Evolutionary conservation across 805 yeast species (phyloP), one percentile per base, ranked within the genome.

Genomic region (Metschnikowia reukaufii): DNA sequence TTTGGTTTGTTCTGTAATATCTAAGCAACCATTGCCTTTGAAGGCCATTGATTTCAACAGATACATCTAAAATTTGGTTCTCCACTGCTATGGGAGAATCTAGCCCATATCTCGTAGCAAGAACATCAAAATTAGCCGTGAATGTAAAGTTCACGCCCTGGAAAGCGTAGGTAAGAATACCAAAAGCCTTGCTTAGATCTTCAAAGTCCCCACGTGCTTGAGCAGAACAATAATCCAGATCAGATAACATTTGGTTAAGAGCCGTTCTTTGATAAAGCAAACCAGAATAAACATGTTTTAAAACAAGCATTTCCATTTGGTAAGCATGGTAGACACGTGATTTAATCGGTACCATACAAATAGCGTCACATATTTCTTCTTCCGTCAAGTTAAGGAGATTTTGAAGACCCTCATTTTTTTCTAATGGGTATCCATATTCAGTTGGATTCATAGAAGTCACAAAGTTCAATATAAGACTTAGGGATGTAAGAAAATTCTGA

Each of bases 271-370:
- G 35, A 7, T 7, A 8, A n/a, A 35, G 12, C 35, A 43, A 36
- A 9, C 20, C 46, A 5, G 10, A 13, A 15, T 8, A 36, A 21
- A 27, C 35, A 13, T 34, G 29, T 17, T 37, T 25, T 25, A 43
- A 36, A 15, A 43, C 41, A 30, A 36, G 39, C 46, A 43, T 36
- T 36, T 43, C 46, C 9, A 36, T 30, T 20, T 43, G 40, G n/a
- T 43, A 43, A 13, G 30, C 3, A 13, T 18, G 23, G n/a, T 36
- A 36, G 2, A 9, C 2, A 7, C 37, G 41, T 16, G 23, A 7
- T 4, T 32, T 21, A 15, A 32, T 36, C n/a, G 36, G 37, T 2
- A 31, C 6, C 4, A 16, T 7, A 20, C 46, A 43, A 15, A 43
- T n/a, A 8, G 46, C 46, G 19, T 36, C 37, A 30, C 46, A 43